These are phyloP conservation scores for Spiraea crenata DNA, from an alignment of 331 rosid genomes.

Conservation along the genomic window DNA sequence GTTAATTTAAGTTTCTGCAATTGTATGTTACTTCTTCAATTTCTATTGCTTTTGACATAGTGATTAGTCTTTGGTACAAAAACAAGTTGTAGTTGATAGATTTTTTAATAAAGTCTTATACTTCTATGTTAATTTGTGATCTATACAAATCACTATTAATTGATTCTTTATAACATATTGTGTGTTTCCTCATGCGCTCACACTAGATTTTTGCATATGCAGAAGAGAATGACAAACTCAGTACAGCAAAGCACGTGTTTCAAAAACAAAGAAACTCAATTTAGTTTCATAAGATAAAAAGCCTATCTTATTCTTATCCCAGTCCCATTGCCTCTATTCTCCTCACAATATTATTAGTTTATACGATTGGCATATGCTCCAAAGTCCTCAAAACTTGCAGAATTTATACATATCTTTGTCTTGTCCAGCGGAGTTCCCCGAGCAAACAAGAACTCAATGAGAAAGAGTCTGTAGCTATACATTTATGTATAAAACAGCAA, in stretches of 20 bases:
- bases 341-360: background rate
- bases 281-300: background rate
- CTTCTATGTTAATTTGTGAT: too few species aligned
- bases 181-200: background rate
- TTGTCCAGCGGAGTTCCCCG: conserved; percentile 3
- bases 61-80: too few species aligned
- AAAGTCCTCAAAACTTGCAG: conserved; percentile 5
- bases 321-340: conserved; percentile 16
- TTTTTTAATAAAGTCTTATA: too few species aligned
- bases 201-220: background rate
- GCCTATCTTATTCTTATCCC: conserved; percentile 4
- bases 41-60: too few species aligned
- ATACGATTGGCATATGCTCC: background rate
- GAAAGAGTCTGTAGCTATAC: background rate
- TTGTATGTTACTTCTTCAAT: too few species aligned
- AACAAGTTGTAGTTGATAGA: too few species aligned
- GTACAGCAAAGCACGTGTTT: background rate
- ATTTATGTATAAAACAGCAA: background rate
- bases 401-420: background rate
- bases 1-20: too few species aligned
- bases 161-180: background rate
- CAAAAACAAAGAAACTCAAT: background rate
- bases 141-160: too few species aligned
- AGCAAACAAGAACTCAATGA: background rate
- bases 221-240: conserved; percentile 1